Conservation (phyloP, 2,329 filamentous ascomycete genomes). For the Fusarium sarcochroum region DNA sequence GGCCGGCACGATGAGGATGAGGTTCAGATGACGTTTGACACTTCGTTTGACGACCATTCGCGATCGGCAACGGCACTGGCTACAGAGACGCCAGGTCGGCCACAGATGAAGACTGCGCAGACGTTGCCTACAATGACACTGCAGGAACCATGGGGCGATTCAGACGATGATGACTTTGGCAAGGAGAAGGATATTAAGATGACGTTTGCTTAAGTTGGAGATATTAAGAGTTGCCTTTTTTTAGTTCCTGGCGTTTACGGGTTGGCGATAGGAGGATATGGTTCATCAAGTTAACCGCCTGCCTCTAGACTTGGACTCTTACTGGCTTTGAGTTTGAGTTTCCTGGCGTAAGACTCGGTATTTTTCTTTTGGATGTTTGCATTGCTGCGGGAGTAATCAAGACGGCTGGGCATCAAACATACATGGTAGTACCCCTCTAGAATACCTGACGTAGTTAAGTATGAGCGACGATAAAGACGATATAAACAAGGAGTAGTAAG, state of each 20-base stretch:
- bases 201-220: conserved; percentile 76
- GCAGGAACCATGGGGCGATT: conserved; percentile 78
- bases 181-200: conserved; percentile 82
- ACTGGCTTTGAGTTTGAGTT: not conserved
- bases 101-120: conserved; percentile 56
- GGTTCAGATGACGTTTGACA: conserved; percentile 81
- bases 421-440: conserved; percentile 25
- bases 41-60: conserved; percentile 64
- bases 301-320: not conserved
- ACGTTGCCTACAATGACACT: conserved; percentile 66
- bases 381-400: conserved; percentile 32
- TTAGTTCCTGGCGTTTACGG: conserved; percentile 33
- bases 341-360: conserved; percentile 16
- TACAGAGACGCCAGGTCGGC: conserved; percentile 49
- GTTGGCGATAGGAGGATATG: conserved; percentile 8
- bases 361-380: conserved; percentile 34
- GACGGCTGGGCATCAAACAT: conserved; percentile 31
- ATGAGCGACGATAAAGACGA: conserved; percentile 29
- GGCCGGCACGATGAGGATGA: conserved; percentile 60
- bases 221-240: conserved; percentile 16
- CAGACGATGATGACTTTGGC: conserved; percentile 77
- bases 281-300: not conserved
- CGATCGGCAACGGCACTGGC: conserved; percentile 45
- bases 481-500: conserved; percentile 7
- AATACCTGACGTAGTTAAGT: conserved; percentile 18